These are phyloP conservation scores for Delonix regia DNA, from an alignment of 306 rosid species.

Conservation along the genomic window DNA sequence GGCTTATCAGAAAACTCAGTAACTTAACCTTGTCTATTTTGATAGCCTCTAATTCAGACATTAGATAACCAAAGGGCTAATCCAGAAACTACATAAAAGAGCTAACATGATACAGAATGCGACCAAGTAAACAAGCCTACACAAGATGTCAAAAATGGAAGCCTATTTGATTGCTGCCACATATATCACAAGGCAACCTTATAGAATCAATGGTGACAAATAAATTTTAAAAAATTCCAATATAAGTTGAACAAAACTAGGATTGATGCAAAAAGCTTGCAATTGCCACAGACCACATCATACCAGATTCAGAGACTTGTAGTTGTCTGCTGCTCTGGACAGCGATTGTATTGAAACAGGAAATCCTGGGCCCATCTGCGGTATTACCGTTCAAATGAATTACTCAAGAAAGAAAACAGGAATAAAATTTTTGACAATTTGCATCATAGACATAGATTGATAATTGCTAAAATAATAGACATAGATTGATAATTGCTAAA, in stretches of 20 bases:
- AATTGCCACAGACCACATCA: constrained; percentile 32
- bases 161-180: constrained; percentile 34
- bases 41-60: neutral
- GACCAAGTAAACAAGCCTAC: constrained; percentile 4
- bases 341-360: constrained; percentile 85
- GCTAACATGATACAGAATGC: constrained; percentile 5
- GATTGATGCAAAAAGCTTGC: constrained; percentile 23
- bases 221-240: neutral
- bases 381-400: constrained; percentile 17
- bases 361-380: constrained; percentile 93
- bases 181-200: constrained; percentile 26
- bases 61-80: constrained; percentile 13
- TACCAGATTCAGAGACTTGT: constrained; percentile 65
- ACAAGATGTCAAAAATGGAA: constrained; percentile 21
- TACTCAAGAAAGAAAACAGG: constrained; percentile 1
- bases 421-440: neutral
- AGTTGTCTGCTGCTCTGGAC: constrained; percentile 92
- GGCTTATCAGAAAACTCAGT: neutral
- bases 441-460: neutral
- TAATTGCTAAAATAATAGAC: neutral
- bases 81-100: constrained; percentile 11
- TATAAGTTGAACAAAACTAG: constrained; percentile 29
- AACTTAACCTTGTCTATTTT: neutral
- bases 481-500: neutral
- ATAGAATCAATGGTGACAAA: constrained; percentile 35